Evolutionary conservation across 176 grass and related monocot genomes (phyloP).

Genomic region (Zizania latifolia): DNA sequence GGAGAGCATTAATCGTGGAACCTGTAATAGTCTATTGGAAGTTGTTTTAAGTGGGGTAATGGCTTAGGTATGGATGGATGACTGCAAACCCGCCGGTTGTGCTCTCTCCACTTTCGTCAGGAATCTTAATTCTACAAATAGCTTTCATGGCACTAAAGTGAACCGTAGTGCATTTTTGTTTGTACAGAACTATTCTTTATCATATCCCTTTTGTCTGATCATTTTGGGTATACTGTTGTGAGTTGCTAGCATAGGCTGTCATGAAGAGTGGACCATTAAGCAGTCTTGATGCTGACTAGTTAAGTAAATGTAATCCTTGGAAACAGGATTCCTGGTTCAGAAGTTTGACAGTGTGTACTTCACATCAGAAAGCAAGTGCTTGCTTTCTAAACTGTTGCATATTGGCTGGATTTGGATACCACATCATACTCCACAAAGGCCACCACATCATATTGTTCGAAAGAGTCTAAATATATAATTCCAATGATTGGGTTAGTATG

Average conservation of each 20-base stretch:
- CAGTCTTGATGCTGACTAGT: not conserved
- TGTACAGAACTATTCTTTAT: no score
- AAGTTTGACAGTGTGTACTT: not conserved
- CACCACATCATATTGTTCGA: slow-evolving; percentile 16
- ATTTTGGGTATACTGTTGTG: not conserved
- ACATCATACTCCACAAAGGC: slow-evolving; percentile 34
- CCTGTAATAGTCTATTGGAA: slow-evolving; percentile 5
- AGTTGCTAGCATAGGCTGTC: not conserved
- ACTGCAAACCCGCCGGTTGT: slow-evolving; percentile 18
- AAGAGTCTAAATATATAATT: slow-evolving; percentile 4
- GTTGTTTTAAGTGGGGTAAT: not conserved
- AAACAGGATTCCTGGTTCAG: not conserved
- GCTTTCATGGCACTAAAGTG: slow-evolving; percentile 12
- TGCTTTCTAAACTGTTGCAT: slow-evolving; percentile 1
- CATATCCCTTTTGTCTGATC: not conserved
- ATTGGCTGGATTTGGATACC: slow-evolving; percentile 15
- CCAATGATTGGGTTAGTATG: not conserved
- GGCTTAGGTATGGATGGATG: not conserved
- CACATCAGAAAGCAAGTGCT: not conserved
- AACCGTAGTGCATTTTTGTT: not conserved
- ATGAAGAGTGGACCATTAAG: not conserved
- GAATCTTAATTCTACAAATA: not conserved
- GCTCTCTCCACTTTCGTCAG: slow-evolving; percentile 28
- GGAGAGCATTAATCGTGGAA: slow-evolving; percentile 10
- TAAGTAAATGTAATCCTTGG: slow-evolving; percentile 16